phyloP scores from a whole-genome alignment of 208 protist genomes.

The Leptomonas pyrrhocoris region DNA sequence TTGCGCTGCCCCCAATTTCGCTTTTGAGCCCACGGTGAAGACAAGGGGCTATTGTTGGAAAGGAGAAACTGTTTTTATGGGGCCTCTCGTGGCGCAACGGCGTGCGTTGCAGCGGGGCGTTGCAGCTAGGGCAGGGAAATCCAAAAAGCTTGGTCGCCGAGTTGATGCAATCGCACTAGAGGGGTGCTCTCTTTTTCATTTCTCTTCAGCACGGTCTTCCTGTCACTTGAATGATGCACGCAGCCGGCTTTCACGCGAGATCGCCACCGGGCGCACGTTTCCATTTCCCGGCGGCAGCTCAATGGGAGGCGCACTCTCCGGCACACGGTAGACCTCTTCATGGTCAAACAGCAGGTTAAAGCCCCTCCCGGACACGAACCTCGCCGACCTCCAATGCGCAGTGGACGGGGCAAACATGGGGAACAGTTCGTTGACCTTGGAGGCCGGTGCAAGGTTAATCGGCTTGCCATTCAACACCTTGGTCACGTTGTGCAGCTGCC shows the following conservation, averaged over 20 bases:
- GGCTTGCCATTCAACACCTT: conserved; percentile 36
- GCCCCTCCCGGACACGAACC: conserved; percentile 51
- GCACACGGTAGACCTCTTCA: conserved; percentile 44
- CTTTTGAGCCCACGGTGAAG: no score
- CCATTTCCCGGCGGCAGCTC: conserved; percentile 50
- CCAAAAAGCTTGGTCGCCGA: no score
- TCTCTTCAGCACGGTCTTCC: background rate
- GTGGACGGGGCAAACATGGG: conserved; percentile 44
- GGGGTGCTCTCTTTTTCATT: background rate
- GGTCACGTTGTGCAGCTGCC: conserved; percentile 53
- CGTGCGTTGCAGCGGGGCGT: no score
- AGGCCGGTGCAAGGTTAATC: conserved; percentile 60
- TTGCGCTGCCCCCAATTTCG: no score
- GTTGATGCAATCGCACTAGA: no score
- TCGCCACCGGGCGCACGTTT: conserved; percentile 1
- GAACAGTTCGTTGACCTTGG: conserved; percentile 38
- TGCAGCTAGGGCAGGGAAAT: no score
- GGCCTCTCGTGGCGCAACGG: no score
- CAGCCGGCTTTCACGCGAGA: conserved; percentile 15
- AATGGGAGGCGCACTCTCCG: conserved; percentile 42
- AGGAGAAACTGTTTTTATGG: no score
- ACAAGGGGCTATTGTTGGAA: no score
- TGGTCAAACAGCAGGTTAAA: conserved; percentile 70
- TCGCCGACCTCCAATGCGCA: conserved; percentile 11
- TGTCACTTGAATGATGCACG: conserved; percentile 17